These are phyloP conservation scores for Tympanopsis confertula DNA, from an alignment of 2,329 filamentous ascomycete species.

Conservation along the genomic window DNA sequence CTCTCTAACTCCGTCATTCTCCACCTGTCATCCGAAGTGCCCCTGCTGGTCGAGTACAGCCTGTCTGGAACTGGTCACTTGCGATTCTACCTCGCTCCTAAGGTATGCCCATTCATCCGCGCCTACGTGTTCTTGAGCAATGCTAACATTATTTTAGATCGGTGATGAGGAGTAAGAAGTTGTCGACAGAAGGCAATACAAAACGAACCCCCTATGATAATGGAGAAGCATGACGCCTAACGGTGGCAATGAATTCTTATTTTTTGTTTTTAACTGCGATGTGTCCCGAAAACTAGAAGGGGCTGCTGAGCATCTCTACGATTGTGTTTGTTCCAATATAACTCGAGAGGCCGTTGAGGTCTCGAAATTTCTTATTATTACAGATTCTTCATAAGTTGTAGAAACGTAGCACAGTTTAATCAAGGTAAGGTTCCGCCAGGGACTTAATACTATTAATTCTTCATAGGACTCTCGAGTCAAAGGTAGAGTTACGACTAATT, in stretches of 20 bases:
- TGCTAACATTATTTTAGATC: constrained; percentile 39
- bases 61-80: constrained; percentile 75
- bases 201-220: constrained; percentile 10
- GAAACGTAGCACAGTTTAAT: no score
- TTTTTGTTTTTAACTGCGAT: neutral
- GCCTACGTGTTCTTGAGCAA: neutral
- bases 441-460: no score
- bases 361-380: no score
- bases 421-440: no score
- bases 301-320: no score
- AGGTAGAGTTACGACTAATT: no score
- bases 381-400: no score
- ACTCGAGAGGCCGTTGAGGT: no score
- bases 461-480: no score
- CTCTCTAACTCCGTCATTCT: constrained; percentile 77
- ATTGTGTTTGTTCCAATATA: no score
- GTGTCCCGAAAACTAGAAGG: neutral
- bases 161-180: constrained; percentile 47
- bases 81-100: constrained; percentile 94
- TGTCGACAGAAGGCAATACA: constrained; percentile 6
- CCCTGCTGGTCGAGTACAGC: constrained; percentile 84
- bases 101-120: constrained; percentile 46
- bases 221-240: neutral
- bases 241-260: neutral
- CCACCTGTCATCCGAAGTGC: constrained; percentile 90